These are phyloP conservation scores for Ascochyta lentis DNA, from an alignment of 2,329 filamentous ascomycete species.

Conservation along the genomic window DNA sequence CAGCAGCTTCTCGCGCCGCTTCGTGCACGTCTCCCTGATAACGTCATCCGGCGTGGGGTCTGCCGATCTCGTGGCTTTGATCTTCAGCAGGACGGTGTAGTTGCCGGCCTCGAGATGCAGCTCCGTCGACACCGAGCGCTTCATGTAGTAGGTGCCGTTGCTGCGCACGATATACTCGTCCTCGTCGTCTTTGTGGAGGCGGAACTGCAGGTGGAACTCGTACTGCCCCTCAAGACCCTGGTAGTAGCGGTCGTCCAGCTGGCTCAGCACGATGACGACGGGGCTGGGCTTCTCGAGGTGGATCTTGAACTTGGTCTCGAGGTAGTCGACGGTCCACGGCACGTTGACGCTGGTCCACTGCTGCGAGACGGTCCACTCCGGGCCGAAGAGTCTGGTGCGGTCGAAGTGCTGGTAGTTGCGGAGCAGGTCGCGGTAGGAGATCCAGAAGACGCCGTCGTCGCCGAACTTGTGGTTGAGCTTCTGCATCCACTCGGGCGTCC, in stretches of 20 bases:
- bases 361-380: conserved; percentile 66
- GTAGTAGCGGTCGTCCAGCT: conserved; percentile 68
- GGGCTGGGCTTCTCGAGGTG: conserved; percentile 59
- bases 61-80: conserved; percentile 68
- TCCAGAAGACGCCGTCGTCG: conserved; percentile 74
- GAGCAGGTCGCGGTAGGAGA: conserved; percentile 65
- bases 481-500: conserved; percentile 80
- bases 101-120: conserved; percentile 75
- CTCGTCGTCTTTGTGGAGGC: conserved; percentile 65
- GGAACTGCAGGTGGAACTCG: conserved; percentile 64
- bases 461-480: conserved; percentile 77
- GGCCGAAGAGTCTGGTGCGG: conserved; percentile 65
- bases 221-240: conserved; percentile 64
- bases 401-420: conserved; percentile 66
- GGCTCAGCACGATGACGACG: conserved; percentile 65
- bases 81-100: conserved; percentile 78
- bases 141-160: conserved; percentile 66
- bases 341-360: conserved; percentile 67
- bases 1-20: conserved; percentile 73
- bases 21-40: conserved; percentile 68
- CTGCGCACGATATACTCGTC: conserved; percentile 66
- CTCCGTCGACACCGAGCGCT: conserved; percentile 77
- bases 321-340: conserved; percentile 67
- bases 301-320: conserved; percentile 65
- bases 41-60: conserved; percentile 69